Base-by-base conservation (phyloP, 2,329 filamentous ascomycete genomes). In the Sporothrix globosa region DNA sequence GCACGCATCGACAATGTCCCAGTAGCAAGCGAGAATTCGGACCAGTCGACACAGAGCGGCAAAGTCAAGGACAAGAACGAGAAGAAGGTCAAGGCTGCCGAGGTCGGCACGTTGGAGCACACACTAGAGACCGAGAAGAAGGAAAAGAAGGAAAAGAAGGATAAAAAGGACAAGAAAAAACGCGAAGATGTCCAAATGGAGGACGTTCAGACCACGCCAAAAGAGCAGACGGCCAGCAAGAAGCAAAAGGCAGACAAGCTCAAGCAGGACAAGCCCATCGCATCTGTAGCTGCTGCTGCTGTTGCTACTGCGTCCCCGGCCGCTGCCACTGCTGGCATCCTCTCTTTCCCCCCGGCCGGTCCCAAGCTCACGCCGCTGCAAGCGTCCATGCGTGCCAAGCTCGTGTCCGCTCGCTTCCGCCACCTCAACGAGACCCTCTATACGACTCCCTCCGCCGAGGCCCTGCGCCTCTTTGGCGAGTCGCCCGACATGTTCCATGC, bases 341-440 rank as follows among this genome's bases (percentile, higher is more conserved):
- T 83, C 52, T 44, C 50, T 2, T 82, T 46, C 79, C 81, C 39
- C 77, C 80, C 73, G 92, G 46, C 68, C 10, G n/a, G 61, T 21
- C 60, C 72, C 13, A 66, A 92, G 75, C 88, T 99, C 77, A 99
- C 96, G 0, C 93, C 96, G 3, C 89, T 99, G 70, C 96, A 99
- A 84, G 89, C 91, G 69, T 90, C 92, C 3, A 99, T 99, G 96
- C 90, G 92, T 73, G 91, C 93, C 78, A 99, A 99, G 83, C 89
- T 99, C 73, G 86, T 97, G 73, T 96, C 94, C 11, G 94, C 96
- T 1, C 93, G 96, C 71, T 99, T 99, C 87, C 93, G 96, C 74
- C 93, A 98, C 81, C 89, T 99, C 73, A 99, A 99, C 80, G 92
- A 99, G 83, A 95, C 93, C 0, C 89, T 99, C 17, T 99, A 99